Base-by-base conservation (phyloP, 495 filamentous ascomycete genomes). In the Penicillium angulare region DNA sequence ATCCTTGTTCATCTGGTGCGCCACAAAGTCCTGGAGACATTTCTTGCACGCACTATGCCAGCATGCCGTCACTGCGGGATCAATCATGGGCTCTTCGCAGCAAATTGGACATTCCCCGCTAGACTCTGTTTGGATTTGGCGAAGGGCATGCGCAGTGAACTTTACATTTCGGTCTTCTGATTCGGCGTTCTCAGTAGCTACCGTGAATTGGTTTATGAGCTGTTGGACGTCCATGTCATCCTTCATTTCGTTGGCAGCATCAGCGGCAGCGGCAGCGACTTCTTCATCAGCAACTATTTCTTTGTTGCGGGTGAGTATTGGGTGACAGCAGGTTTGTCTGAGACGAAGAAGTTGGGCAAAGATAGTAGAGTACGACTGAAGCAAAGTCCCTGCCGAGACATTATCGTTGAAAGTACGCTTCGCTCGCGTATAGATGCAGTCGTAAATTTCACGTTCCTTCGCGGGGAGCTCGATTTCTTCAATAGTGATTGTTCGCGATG, bases 31-130 rank as follows among this genome's bases (percentile, higher is more conserved):
- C 3, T 89, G 69, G 20, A 96, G 76, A 59, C 93, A 98, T 38
- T 89, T 84, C 68, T 93, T 95, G 77, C 93, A 98, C 2, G 93
- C 92, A 18, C 87, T 90, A 67, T 98, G 93, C 88, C 92, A 97
- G 69, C 93, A 98, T 0, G 90, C 88, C 0, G 93, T 96, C 1
- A 98, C 92, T 1, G 89, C 86, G 50, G 95, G 92, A 36, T 96
- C 86, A 36, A 86, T 81, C 89, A 97, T 96, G 5, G 90, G 90
- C 64, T 96, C 93, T 63, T 96, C 91, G 7, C 87, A 80, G 69
- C 93, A 98, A 51, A 98, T 89, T 7, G 93, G 92, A 61, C 93
- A 98, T 69, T 98, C 93, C 43, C 87, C 86, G 36, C 85, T 82
- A 16, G 84, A 85, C 55, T 96, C 91, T 24, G 87, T 89, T 50